Base-by-base conservation (phyloP, 495 filamentous ascomycete species). In the Cenococcum geophilum region DNA sequence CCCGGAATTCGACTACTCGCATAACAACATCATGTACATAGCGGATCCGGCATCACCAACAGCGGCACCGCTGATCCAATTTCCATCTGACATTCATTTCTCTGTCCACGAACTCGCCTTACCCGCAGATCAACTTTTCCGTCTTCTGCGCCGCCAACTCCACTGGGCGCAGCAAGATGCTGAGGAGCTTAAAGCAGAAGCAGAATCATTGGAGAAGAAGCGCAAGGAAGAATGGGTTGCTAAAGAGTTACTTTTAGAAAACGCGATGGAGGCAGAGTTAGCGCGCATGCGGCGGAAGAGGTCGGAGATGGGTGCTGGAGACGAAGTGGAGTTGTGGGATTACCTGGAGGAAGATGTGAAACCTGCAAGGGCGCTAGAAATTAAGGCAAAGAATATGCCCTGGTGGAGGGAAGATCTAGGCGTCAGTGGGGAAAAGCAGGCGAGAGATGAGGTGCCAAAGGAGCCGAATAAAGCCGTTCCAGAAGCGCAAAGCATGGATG, bases 141-240 rank as follows among this genome's bases (percentile, higher is more conserved):
- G 82, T 50, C 74, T 95, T 1, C 82, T 95, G 32, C 85, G 88
- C 25, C 80, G 87, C 48, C 88, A 96, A 69, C 76, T 95, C 16
- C 80, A 83, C 58, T 96, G 92, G 91, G 86, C 87, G 1, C 82
- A 88, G 71, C 79, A 86, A 57, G 92, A 93, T 52, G 74, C 77
- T 14, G 79, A 82, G 23, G 73, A 79, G 37, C 72, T 97, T 40
- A 78, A 79, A 45, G 72, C 70, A 1, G 84, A 92, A 63, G 65
- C 72, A 34, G 85, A 85, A 59, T 75, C 71, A 21, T 76, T 89
- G 66, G 84, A 89, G 68, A 82, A 81, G 49, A 74, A 81, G 62
- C 82, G 88, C 61, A 84, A 84, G 72, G 77, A 86, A 27, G 88
- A 93, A 62, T 97, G 91, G 89, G 72, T 83, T 1, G 86, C 87